Base-by-base conservation (phyloP, 2,329 filamentous ascomycete genomes). In the Cladorrhinum sp. region DNA sequence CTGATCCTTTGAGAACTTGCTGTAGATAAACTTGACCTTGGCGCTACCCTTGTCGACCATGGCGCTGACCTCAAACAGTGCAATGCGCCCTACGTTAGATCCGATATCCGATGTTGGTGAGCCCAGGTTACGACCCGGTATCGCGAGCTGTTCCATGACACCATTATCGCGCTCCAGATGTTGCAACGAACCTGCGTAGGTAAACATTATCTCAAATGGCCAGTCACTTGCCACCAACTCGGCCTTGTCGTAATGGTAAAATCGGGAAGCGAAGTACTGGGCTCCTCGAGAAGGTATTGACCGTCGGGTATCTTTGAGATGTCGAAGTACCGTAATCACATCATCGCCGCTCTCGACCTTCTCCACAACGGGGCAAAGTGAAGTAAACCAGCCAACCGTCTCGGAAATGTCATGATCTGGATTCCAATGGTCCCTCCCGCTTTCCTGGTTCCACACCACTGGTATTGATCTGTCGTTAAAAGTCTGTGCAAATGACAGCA, bases 301-400 rank as follows among this genome's bases (percentile, higher is more conserved):
- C 70, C 78, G 75, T 1, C 83, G 76, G 0, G 73, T 73, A 64
- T 85, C 82, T 66, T 86, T 86, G 50, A 84, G 73, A 23, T 78
- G 73, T n/a, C 78, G 78, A 10, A 85, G 70, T 0, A 81, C 77
- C 12, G 80, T 74, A 41, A 84, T 70, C 16, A 85, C 70, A 60
- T 85, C 81, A 29, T 81, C 78, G 1, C 75, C 70, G 2, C 74
- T 71, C 1, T 79, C 75, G 1, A 78, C 66, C 8, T 76, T 74
- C 2, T 80, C 71, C 1, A 76, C 73, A 5, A 85, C 72, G 0
- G 84, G 84, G 53, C 78, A 82, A 12, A 86, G 72, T 0, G 82
- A 79, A 1, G 83, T 85, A 63, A 86, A 85, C 83, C 83, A 86
- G 1, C 84, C 84, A 0, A 86, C 82, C 0, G 83, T 86, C 55